Base-by-base conservation (phyloP, 345 rosid genomes). In the Populus tremula region DNA sequence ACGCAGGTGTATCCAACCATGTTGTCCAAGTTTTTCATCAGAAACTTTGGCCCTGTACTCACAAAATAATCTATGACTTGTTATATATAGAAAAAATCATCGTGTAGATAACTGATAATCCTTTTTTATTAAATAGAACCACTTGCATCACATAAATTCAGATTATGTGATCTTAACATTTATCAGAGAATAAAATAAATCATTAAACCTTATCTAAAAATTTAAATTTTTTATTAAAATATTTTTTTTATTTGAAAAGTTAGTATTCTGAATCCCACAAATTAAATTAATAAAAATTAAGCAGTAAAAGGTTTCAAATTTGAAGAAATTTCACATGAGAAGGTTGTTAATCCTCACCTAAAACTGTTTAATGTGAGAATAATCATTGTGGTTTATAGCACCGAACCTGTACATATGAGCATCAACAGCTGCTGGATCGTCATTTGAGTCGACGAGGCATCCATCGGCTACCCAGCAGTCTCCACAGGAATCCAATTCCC, bases 381-480 rank as follows among this genome's bases (percentile, higher is more conserved):
- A 14, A 25, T n/a, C 31, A 9, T 63, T 29, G 16, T 4, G 14
- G 6, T 9, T 70, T 23, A 20, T 29, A 20, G 54, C n/a, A 67
- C 35, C 20, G 2, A 49, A 94, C 97, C 97, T 91, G 81, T 95
- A 95, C 98, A 95, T 92, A 79, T 86, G 85, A 71, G 99, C 99
- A 81, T 93, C 99, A 73, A 93, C 82, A 41, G 93, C 82, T 17
- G 92, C 82, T 8, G 98, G 96, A 76, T 74, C 69, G 59, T 93
- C 96, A 67, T 91, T 87, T 9, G 91, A 86, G 82, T 93, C 98
- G 6, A 89, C 97, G 6, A 95, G 96, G 81, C 99, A 93, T 25
- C 98, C 99, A 82, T 93, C 96, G 64, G 85, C 92, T 29, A 95
- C 99, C 93, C 92, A 93, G 79, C 99, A 95, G 36, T 95, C 97